Evolutionary conservation across 1,284 basidiomycete genomes (phyloP).

Genomic region (Apiotrichum laibachii): DNA sequence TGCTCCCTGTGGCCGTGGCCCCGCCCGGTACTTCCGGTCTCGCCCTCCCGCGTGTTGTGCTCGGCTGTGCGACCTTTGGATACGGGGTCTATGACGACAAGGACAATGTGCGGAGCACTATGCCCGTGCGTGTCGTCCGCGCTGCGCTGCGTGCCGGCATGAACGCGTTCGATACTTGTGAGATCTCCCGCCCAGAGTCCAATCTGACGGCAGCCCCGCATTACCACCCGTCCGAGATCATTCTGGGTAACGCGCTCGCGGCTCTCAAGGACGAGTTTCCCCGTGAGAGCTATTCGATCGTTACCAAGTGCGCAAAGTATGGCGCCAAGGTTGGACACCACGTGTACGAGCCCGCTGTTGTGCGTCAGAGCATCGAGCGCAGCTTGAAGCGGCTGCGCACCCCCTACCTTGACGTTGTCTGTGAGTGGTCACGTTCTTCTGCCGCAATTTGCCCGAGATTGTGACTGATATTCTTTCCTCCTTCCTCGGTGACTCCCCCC

Average conservation of each 20-base stretch:
- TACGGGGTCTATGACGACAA: slow-evolving; percentile 66
- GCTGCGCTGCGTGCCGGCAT: slow-evolving; percentile 84
- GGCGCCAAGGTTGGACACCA: slow-evolving; percentile 63
- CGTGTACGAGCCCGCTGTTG: slow-evolving; percentile 68
- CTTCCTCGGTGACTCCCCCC: no score
- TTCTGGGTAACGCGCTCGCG: slow-evolving; percentile 73
- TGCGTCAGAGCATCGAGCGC: slow-evolving; percentile 67
- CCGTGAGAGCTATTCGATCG: slow-evolving; percentile 72
- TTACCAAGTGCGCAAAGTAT: slow-evolving; percentile 93
- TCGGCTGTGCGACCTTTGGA: slow-evolving; percentile 71
- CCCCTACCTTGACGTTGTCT: slow-evolving; percentile 77
- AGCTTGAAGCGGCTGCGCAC: slow-evolving; percentile 75
- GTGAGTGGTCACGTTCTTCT: slow-evolving; percentile 35
- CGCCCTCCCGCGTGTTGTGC: slow-evolving; percentile 58
- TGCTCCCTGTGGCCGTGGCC: slow-evolving; percentile 16
- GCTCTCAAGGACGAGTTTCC: slow-evolving; percentile 69
- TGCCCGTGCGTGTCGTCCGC: slow-evolving; percentile 69
- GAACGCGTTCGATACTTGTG: slow-evolving; percentile 77
- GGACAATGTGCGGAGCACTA: slow-evolving; percentile 59
- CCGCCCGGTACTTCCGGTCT: slow-evolving; percentile 3
- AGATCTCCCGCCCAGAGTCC: slow-evolving; percentile 6
- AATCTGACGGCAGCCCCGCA: slow-evolving; percentile 54
- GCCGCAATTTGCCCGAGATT: background rate
- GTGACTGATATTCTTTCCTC: background rate
- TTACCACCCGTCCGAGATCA: slow-evolving; percentile 86